Base-by-base conservation (phyloP, 805 yeast species). In the Starmerella bombicola region DNA sequence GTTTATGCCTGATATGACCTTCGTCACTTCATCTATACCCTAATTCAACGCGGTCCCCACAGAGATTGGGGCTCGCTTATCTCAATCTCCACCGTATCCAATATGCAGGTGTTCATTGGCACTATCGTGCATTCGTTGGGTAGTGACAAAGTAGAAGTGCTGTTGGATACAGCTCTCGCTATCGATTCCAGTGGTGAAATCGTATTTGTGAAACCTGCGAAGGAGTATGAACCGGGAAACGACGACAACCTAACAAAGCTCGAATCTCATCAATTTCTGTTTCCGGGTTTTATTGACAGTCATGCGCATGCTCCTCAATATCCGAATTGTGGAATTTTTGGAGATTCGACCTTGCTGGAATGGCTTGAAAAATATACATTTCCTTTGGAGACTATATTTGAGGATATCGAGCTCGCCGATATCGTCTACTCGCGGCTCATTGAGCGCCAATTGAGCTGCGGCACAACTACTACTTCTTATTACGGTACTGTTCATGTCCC, bases 381-480 rank as follows among this genome's bases (percentile, higher is more conserved):
- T 66, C 93, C 95, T 1, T 60, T 86, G 41, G 98, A 91, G 60
- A 65, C 80, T 6, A 68, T 80, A 3, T 70, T 83, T 46, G 63
- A 60, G 16, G 73, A 78, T 47, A 50, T 70, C 18, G 53, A 57
- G 1, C 56, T 68, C 34, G 95, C 95, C 0, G 49, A 60, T 10
- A 56, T 65, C 5, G 76, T 86, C 1, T 91, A 88, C 57, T 50
- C 68, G 12, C 71, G 69, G 49, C 80, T 80, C 4, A 73, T 91
- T n/a, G 53, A 61, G 3, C 73, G 79, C 41, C 82, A 95, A 0
- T 62, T 91, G 47, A 54, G 57, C 3, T 68, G 76, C 55, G 98
- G 98, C 17, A 91, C 97, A 1, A 91, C 98, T 1, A 76, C 88
- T 41, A 94, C 94, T 0, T 70, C 93, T 0, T 91, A 91, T 62